These are phyloP conservation scores for Dioscorea zingiberensis DNA, from an alignment of 106 monocot genomes.

Conservation along the genomic window DNA sequence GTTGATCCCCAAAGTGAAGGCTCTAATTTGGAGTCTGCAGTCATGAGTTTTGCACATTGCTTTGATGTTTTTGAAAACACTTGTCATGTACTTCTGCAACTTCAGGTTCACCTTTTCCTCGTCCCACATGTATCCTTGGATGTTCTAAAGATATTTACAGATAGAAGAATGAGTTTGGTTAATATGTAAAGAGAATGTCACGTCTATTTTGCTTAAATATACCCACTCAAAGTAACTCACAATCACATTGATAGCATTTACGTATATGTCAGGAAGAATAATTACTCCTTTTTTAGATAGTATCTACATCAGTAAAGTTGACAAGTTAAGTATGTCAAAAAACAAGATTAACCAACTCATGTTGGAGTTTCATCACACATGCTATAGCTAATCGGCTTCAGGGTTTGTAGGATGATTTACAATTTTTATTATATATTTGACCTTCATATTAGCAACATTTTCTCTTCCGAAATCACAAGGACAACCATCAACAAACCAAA, in stretches of 20 bases:
- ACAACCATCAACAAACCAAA: background rate
- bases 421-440: slow-evolving; percentile 76
- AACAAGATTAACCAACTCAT: no score
- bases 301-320: slow-evolving; percentile 37
- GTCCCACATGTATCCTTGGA: slow-evolving; percentile 98
- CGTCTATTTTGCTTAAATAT: slow-evolving; percentile 48
- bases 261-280: slow-evolving; percentile 87
- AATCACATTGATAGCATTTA: slow-evolving; percentile 77
- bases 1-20: slow-evolving; percentile 80
- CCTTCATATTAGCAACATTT: slow-evolving; percentile 77
- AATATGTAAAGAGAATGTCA: no score
- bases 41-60: slow-evolving; percentile 70
- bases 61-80: slow-evolving; percentile 65
- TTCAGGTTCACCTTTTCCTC: slow-evolving; percentile 84
- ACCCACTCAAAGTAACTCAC: slow-evolving; percentile 99
- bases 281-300: slow-evolving; percentile 74
- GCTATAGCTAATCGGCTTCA: slow-evolving; percentile 82
- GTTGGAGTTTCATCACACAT: no score
- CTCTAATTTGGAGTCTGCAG: slow-evolving; percentile 89
- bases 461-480: slow-evolving; percentile 32
- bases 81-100: slow-evolving; percentile 73
- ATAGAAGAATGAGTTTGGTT: no score
- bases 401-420: slow-evolving; percentile 92
- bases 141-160: slow-evolving; percentile 49
- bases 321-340: background rate